A percentile compares a stretch with the other conserved stretches of the same genome.
Conservation (phyloP, 257 asterid species). For the Penstemon newberryi region DNA sequence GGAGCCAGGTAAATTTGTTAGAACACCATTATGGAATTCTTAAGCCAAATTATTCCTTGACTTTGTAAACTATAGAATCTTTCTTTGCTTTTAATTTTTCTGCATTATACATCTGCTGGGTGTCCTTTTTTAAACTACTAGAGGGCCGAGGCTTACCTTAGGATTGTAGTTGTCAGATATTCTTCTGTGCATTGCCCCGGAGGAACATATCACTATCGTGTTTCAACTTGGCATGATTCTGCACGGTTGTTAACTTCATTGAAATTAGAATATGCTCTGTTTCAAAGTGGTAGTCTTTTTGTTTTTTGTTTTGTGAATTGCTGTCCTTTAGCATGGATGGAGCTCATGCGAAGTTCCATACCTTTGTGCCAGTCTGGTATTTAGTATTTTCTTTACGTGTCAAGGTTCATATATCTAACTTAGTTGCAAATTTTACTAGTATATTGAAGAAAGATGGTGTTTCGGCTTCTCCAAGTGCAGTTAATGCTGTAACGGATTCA, state of each 20-base stretch:
- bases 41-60: conserved; percentile 14
- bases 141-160: not conserved
- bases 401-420: conserved; percentile 2
- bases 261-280: not conserved
- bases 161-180: conserved; percentile 15
- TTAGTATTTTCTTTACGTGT: not conserved
- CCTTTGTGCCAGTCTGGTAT: conserved; percentile 11
- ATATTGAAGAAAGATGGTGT: conserved; percentile 53
- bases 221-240: conserved; percentile 18
- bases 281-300: conserved; percentile 9
- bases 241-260: conserved; percentile 9
- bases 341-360: conserved; percentile 2
- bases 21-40: not conserved
- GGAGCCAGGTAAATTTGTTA: conserved; percentile 64
- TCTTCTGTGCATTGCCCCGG: conserved; percentile 23
- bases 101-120: conserved; percentile 10
- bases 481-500: conserved; percentile 55
- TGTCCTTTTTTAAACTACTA: not conserved
- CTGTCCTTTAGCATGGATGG: conserved; percentile 13
- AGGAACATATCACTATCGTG: conserved; percentile 18
- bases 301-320: conserved; percentile 2
- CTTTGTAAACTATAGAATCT: conserved; percentile 19
- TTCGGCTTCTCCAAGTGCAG: conserved; percentile 56
- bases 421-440: conserved; percentile 25
- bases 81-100: not conserved